These are phyloP conservation scores for Plenodomus lindquistii DNA, from an alignment of 2,329 filamentous ascomycete genomes.

Conservation along the genomic window DNA sequence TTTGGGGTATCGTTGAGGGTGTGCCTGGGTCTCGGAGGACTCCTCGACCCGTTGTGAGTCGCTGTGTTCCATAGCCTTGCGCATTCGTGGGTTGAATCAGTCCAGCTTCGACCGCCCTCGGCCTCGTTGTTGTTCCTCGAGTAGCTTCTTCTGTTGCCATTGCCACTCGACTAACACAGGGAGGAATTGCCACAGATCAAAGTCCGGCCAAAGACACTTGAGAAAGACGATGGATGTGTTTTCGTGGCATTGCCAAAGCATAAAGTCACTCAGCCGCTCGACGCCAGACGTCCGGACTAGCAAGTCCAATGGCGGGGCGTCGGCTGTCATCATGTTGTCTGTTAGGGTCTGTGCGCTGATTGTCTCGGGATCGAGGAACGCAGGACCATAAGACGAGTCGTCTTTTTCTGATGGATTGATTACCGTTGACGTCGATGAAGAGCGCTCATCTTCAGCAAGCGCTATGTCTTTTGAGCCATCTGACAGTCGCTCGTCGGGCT, in stretches of 20 bases:
- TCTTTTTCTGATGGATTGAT: conserved; percentile 42
- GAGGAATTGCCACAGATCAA: conserved; percentile 90
- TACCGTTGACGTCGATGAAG: conserved; percentile 45
- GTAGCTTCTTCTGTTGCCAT: conserved; percentile 57
- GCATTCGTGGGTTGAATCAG: conserved; percentile 10
- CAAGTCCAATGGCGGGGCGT: conserved; percentile 84
- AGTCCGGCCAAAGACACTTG: conserved; percentile 92
- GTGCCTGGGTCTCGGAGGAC: conserved; percentile 11
- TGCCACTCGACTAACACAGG: conserved; percentile 93
- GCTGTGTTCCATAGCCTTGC: conserved; percentile 7
- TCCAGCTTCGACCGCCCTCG: conserved; percentile 34
- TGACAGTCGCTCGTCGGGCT: conserved; percentile 31
- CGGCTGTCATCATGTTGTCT: conserved; percentile 84
- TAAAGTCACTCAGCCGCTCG: conserved; percentile 90
- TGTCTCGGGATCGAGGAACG: conserved; percentile 74
- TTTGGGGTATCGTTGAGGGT: conserved; percentile 32
- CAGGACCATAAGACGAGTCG: conserved; percentile 20
- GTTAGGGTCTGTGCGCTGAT: conserved; percentile 84
- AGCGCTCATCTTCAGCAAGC: conserved; percentile 32
- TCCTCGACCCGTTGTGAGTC: conserved; percentile 4
- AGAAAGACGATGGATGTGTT: conserved; percentile 91
- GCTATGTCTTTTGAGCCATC: conserved; percentile 42
- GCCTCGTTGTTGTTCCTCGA: conserved; percentile 40
- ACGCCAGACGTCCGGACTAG: conserved; percentile 93
- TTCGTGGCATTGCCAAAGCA: conserved; percentile 98